phyloP scores from a whole-genome alignment of 2,329 filamentous ascomycete genomes.

The Lithohypha guttulata region DNA sequence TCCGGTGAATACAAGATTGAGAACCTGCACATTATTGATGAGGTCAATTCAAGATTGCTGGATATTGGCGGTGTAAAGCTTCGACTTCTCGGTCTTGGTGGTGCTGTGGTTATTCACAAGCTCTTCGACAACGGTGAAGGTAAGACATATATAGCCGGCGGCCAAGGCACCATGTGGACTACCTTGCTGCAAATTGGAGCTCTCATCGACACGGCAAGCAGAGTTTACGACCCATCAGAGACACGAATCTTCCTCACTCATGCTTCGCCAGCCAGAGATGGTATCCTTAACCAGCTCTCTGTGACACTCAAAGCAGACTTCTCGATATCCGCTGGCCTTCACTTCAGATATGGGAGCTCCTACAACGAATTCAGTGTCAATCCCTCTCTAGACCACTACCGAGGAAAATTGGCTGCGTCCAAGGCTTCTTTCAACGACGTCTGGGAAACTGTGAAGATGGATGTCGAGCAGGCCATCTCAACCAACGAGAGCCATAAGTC shows the following conservation, averaged over 20 bases:
- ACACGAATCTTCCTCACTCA: constrained; percentile 95
- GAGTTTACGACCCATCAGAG: constrained; percentile 95
- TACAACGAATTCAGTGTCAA: constrained; percentile 99
- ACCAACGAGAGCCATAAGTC: constrained; percentile 92
- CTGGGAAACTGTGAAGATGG: constrained; percentile 95
- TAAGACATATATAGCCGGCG: constrained; percentile 92
- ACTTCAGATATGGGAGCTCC: constrained; percentile 97
- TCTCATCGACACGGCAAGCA: constrained; percentile 91
- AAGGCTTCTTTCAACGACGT: constrained; percentile 99
- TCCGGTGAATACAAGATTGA: constrained; percentile 96
- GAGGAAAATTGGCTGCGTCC: constrained; percentile 92
- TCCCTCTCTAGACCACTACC: constrained; percentile 93
- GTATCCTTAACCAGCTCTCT: constrained; percentile 92
- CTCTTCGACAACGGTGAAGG: constrained; percentile 98
- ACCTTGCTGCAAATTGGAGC: constrained; percentile 97
- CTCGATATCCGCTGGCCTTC: constrained; percentile 90
- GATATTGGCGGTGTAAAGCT: constrained; percentile 95
- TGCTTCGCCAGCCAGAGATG: constrained; percentile 89
- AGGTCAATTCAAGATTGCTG: constrained; percentile 88
- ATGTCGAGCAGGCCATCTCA: constrained; percentile 87
- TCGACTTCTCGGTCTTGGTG: constrained; percentile 81
- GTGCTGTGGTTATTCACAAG: constrained; percentile 99
- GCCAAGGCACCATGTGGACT: constrained; percentile 99
- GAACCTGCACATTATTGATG: constrained; percentile 96
- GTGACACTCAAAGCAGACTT: constrained; percentile 97